Base-by-base conservation (phyloP, 148 eudicot genomes). In the Amaranthus hypochondriacus region DNA sequence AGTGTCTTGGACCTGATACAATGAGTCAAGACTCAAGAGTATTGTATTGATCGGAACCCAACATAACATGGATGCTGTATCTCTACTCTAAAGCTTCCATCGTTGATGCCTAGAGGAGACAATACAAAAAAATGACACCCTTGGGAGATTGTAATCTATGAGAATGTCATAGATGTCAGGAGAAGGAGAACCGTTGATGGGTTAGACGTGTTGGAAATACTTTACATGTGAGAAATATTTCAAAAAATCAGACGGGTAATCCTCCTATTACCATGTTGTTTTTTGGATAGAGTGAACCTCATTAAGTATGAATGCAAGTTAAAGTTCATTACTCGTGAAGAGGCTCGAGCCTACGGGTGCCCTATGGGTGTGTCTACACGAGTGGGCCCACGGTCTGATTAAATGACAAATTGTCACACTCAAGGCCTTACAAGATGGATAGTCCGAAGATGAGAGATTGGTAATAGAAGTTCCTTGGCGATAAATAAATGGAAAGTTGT, bases 151-250 rank as follows among this genome's bases (percentile, higher is more conserved):
- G 88, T 75, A 92, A 9, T 47, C 12, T 2, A 88, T 83, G 77
- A 92, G 88, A 73, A 92, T 87, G 73, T 90, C 96, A 76, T 92
- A 93, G 75, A 92, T 75, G 82, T 88, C 96, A 18, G 18, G 18
- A 18, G 18, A 18, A 7, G 67, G 14, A 5, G 73, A 62, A 10
- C n/a, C 66, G 47, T 56, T 47, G 50, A 51, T 56, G 46, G 50
- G 15, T 6, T 21, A 66, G 71, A 50, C 8, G 75, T 18, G 18
- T 18, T 18, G 18, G 18, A 18, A 18, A 18, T 18, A 18, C 18
- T 18, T 18, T 18, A 18, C 18, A 18, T 18, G 18, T 18, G 18
- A 18, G 18, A 18, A 18, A 18, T 18, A 18, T 18, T 18, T 18
- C 18, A 18, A 18, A 18, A 18, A 18, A 18, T 18, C 18, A 18